These are phyloP conservation scores for Pichia cabralensis DNA, from an alignment of 805 yeast genomes.

Conservation along the genomic window DNA sequence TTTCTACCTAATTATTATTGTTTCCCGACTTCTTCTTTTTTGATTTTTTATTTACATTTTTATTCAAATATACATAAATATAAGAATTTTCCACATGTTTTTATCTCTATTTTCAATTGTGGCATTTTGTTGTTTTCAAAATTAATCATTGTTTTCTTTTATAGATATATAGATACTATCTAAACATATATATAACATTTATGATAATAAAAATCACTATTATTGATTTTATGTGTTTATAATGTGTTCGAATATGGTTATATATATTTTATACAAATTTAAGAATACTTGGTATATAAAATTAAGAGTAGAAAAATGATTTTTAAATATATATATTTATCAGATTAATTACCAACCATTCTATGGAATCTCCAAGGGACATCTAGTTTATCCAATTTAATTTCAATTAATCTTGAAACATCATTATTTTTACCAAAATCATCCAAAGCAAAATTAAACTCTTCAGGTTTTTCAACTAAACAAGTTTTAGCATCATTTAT, in stretches of 20 bases:
- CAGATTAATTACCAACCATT: constrained; percentile 25
- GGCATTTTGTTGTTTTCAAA: background rate
- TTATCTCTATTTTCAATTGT: no score
- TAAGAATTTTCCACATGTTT: no score
- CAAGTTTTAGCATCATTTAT: constrained; percentile 25
- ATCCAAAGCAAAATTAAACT: constrained; percentile 28
- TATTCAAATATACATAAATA: background rate
- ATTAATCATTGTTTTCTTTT: no score
- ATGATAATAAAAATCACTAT: no score
- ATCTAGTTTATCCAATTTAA: constrained; percentile 48
- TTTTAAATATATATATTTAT: no score
- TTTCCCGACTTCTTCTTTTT: no score
- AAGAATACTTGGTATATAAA: no score
- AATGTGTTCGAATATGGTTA: no score
- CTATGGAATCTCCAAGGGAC: constrained; percentile 51
- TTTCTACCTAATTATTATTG: no score
- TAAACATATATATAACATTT: background rate
- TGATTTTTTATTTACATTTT: background rate
- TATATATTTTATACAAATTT: no score
- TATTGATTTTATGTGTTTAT: no score
- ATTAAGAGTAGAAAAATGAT: no score
- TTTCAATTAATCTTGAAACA: constrained; percentile 41
- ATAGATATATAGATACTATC: background rate
- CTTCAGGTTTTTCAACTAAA: constrained; percentile 30
- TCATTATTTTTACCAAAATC: constrained; percentile 21